Evolutionary conservation across 768 basidiomycete species (phyloP).

Genomic region (Cystofilobasidium bisporidii): DNA sequence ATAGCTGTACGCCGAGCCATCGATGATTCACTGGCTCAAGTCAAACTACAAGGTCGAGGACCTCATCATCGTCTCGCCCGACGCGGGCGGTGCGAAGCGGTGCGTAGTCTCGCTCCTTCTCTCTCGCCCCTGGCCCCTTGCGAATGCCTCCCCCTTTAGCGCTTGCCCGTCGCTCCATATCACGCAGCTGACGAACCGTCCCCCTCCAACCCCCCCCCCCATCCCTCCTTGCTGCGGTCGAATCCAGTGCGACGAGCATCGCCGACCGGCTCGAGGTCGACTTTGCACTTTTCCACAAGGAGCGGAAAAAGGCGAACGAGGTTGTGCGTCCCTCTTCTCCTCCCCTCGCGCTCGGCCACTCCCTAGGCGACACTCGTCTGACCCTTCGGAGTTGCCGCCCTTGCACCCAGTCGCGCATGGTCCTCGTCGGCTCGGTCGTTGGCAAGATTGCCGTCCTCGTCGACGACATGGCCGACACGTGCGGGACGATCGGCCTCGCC

Average conservation of each 20-base stretch:
- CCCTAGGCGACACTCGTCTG: too few relatives aligned
- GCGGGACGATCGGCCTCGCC: constrained; percentile 75
- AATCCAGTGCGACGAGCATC: constrained; percentile 73
- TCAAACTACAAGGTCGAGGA: constrained; percentile 76
- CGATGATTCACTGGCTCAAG: constrained; percentile 91
- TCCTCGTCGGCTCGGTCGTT: constrained; percentile 85
- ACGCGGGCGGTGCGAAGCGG: constrained; percentile 98
- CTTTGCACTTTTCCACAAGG: constrained; percentile 89
- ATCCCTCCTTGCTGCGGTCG: not conserved
- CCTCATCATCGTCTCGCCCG: constrained; percentile 86
- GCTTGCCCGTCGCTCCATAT: too few relatives aligned
- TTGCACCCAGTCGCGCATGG: constrained; percentile 41
- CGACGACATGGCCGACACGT: constrained; percentile 98
- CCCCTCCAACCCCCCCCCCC: not conserved
- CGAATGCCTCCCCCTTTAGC: too few relatives aligned
- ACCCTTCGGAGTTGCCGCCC: too few relatives aligned
- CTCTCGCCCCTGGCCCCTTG: too few relatives aligned
- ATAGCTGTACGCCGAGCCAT: constrained; percentile 77
- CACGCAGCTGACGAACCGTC: not conserved
- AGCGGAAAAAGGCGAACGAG: constrained; percentile 57
- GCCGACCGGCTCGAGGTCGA: constrained; percentile 92
- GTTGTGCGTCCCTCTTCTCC: constrained; percentile 16
- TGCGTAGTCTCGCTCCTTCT: constrained; percentile 41
- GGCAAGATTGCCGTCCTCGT: constrained; percentile 94
- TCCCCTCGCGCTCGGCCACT: too few relatives aligned